Percentiles rank a stretch among this genome's conserved stretches.
Conservation (phyloP, 1,284 basidiomycete species). For the Moesziomyces sp. region DNA sequence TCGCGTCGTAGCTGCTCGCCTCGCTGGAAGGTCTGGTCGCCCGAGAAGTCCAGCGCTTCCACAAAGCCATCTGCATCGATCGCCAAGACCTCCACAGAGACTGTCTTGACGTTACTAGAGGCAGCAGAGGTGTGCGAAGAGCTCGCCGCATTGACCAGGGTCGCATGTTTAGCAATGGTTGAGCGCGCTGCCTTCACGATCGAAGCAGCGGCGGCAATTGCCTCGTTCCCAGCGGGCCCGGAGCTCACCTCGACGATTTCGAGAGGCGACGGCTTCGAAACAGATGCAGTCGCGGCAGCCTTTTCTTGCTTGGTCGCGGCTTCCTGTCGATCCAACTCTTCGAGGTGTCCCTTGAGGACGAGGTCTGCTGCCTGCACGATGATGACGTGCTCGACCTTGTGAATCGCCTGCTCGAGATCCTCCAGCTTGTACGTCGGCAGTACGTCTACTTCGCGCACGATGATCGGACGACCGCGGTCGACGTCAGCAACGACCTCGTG, state of each 20-base stretch:
- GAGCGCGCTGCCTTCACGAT: slow-evolving; percentile 14
- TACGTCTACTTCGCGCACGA: slow-evolving; percentile 83
- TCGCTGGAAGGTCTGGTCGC: slow-evolving; percentile 41
- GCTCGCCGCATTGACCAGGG: not conserved
- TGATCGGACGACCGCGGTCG: slow-evolving; percentile 86
- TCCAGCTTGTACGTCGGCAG: slow-evolving; percentile 77
- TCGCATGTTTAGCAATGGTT: slow-evolving; percentile 6
- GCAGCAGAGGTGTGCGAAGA: not conserved
- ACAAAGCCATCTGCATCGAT: slow-evolving; percentile 47
- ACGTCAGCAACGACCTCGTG: slow-evolving; percentile 94
- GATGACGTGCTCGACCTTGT: slow-evolving; percentile 85
- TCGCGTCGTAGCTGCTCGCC: slow-evolving; percentile 43
- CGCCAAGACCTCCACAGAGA: slow-evolving; percentile 39
- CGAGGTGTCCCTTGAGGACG: slow-evolving; percentile 43
- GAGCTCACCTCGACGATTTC: slow-evolving; percentile 14
- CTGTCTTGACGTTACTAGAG: slow-evolving; percentile 11
- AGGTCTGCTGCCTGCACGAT: slow-evolving; percentile 76
- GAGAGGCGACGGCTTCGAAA: slow-evolving; percentile 7
- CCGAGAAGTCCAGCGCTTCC: slow-evolving; percentile 25
- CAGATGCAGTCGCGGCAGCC: not conserved
- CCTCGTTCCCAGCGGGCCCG: slow-evolving; percentile 7
- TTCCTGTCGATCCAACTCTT: slow-evolving; percentile 30
- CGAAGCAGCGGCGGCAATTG: slow-evolving; percentile 6
- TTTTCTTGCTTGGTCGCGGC: slow-evolving; percentile 10
- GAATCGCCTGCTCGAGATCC: slow-evolving; percentile 81